These are phyloP conservation scores for Pseudogymnoascus sp. DNA, from an alignment of 2,329 filamentous ascomycete species.

Conservation along the genomic window DNA sequence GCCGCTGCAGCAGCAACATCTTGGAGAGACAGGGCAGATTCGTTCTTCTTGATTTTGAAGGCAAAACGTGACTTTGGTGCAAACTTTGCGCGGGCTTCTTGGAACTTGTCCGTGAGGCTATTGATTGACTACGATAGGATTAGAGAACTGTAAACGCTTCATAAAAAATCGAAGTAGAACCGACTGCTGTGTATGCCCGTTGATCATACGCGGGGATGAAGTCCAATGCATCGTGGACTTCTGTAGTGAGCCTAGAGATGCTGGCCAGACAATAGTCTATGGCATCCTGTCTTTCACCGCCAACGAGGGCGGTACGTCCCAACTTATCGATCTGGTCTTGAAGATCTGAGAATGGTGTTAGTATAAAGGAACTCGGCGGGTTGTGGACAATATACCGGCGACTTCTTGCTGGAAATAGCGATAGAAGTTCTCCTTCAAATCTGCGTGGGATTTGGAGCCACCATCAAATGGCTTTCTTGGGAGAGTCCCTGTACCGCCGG, in stretches of 20 bases:
- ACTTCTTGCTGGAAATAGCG: conserved; percentile 72
- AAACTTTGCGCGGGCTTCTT: conserved; percentile 57
- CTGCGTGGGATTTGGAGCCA: conserved; percentile 19
- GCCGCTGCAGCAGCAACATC: conserved; percentile 44
- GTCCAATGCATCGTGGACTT: conserved; percentile 74
- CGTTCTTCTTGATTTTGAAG: conserved; percentile 58
- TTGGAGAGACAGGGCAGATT: conserved; percentile 44
- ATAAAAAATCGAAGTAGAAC: conserved; percentile 9
- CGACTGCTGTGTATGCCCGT: conserved; percentile 71
- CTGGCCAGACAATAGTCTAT: conserved; percentile 71
- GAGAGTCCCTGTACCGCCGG: neutral
- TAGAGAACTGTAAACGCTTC: neutral
- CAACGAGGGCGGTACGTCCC: conserved; percentile 50
- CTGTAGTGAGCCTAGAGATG: conserved; percentile 72
- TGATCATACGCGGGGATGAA: conserved; percentile 86
- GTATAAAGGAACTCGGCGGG: neutral
- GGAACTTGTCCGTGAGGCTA: conserved; percentile 67
- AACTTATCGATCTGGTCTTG: conserved; percentile 68
- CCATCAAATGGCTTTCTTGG: conserved; percentile 17
- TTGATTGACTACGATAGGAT: conserved; percentile 58
- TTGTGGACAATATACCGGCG: conserved; percentile 43
- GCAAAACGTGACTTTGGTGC: conserved; percentile 74
- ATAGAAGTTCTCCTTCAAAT: conserved; percentile 73
- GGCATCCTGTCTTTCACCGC: conserved; percentile 70
- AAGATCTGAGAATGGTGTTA: conserved; percentile 45